A percentile compares a stretch with the other conserved stretches of the same genome.
Conservation (phyloP, 2,329 filamentous ascomycete genomes). For the Ambrosiella xylebori region DNA sequence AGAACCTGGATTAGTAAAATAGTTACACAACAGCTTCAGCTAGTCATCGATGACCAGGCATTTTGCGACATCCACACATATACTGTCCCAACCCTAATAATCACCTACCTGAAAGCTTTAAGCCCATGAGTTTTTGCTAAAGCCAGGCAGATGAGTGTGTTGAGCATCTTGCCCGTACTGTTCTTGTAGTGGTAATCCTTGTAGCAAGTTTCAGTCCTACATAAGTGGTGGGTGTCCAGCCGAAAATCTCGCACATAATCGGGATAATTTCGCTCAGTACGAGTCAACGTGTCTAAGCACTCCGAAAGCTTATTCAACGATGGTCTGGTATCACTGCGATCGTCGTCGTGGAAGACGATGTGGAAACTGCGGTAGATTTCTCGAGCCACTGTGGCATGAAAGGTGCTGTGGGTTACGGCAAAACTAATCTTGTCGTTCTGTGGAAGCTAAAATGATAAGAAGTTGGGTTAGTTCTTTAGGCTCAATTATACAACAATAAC, state of each 20-base stretch:
- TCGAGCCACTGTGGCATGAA: constrained; percentile 39
- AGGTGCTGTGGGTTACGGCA: constrained; percentile 39
- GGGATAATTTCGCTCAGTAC: not conserved
- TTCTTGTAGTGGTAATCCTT: constrained; percentile 35
- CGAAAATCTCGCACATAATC: not conserved
- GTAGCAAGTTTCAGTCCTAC: constrained; percentile 36
- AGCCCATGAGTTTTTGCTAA: constrained; percentile 37
- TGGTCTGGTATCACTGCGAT: constrained; percentile 28
- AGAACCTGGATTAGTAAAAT: not conserved
- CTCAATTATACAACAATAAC: not conserved
- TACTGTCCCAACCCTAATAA: not conserved
- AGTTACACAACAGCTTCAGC: not conserved
- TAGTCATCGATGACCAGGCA: not conserved
- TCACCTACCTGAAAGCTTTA: constrained; percentile 37
- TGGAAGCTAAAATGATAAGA: constrained; percentile 25
- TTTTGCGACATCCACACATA: not conserved
- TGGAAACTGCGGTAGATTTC: constrained; percentile 42
- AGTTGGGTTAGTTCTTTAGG: not conserved
- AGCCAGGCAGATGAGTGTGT: constrained; percentile 39
- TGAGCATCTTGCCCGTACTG: constrained; percentile 47
- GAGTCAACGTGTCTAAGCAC: not conserved
- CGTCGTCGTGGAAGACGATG: constrained; percentile 40
- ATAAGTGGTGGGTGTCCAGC: constrained; percentile 16
- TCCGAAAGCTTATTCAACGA: not conserved
- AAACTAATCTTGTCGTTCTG: constrained; percentile 38